Conservation (phyloP, 2,329 filamentous ascomycete species). For the Thelonectria olida region DNA sequence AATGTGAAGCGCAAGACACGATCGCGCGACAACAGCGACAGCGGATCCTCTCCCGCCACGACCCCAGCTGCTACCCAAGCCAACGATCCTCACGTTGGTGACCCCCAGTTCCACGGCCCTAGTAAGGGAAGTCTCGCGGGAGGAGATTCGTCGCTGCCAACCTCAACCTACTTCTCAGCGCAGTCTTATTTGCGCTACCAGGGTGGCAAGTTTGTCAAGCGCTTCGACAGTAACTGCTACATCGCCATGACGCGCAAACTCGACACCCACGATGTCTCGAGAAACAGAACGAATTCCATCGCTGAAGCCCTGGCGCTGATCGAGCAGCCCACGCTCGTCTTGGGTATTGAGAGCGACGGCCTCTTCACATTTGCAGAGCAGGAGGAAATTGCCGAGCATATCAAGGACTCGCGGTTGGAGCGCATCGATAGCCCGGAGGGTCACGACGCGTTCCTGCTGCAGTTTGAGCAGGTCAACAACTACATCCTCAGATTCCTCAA, state of each 20-base stretch:
- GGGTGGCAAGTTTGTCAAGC: conserved; percentile 93
- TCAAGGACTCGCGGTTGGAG: conserved; percentile 80
- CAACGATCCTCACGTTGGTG: conserved; percentile 39
- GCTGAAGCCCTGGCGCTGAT: conserved; percentile 82
- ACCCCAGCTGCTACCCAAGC: conserved; percentile 29
- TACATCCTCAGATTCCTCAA: conserved; percentile 87
- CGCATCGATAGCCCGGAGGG: conserved; percentile 95
- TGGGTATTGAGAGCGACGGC: conserved; percentile 95
- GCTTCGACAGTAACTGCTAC: conserved; percentile 98
- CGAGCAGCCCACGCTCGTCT: conserved; percentile 86
- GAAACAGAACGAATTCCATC: conserved; percentile 74
- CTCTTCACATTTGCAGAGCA: conserved; percentile 98
- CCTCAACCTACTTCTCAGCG: conserved; percentile 93
- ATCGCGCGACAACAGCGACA: conserved; percentile 59
- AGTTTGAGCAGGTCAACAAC: conserved; percentile 96
- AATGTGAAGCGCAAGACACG: conserved; percentile 63
- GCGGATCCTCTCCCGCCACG: conserved; percentile 33
- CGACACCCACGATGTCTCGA: conserved; percentile 94
- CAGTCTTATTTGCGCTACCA: conserved; percentile 98
- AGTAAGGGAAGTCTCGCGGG: conserved; percentile 60
- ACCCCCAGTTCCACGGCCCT: conserved; percentile 78
- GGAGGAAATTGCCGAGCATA: conserved; percentile 85
- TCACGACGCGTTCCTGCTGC: conserved; percentile 93
- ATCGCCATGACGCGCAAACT: conserved; percentile 98
- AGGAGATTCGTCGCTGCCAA: conserved; percentile 60